Evolutionary conservation across 257 asterid species (phyloP), one percentile per base, ranked within the genome.

Genomic region (Nicotiana attenuata): DNA sequence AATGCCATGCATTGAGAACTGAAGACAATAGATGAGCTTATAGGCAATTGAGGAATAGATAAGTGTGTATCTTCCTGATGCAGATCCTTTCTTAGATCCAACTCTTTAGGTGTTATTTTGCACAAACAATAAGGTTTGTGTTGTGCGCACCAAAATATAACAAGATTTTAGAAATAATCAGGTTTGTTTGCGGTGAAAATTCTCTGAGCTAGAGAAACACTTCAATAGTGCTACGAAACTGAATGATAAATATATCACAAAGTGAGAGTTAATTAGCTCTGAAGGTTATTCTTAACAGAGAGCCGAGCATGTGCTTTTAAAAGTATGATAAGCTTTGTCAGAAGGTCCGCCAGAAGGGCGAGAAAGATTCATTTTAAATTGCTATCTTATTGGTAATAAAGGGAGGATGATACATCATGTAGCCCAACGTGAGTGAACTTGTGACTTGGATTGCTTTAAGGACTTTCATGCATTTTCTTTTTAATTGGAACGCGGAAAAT

Each of bases 11-110:
- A 17, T 2, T 68, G 56, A 38, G 31, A 68, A 10, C 29, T 68
- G n/a, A 68, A 38, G 56, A 38, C 19, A 38, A n/a, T 38, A 68
- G 3, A 11, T n/a, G 31, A 38, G 28, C 20, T 68, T 28, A 13
- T 68, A 68, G 77, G 56, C 31, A 38, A n/a, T 68, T 68, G 56
- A 68, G 10, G 77, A 53, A n/a, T 68, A 68, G 77, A 35, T 41
- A 41, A 69, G 33, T 69, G 77, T 20, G 77, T 6, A 41, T 41
- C 33, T 69, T 41, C 35, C 13, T 41, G 35, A 20, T 41, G 57
- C 20, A 41, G 7, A 41, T 69, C 33, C 33, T 68, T 38, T 38
- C 77, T 5, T 41, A 1, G 57, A 41, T 20, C 3, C 78, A 41
- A 41, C 78, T 41, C 20, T 13, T 20, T 69, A 6, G 33, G 57